Percentiles rank a stretch among this genome's conserved stretches.
phyloP scores from a whole-genome alignment of 83 land plant genomes.

The Diphasiastrum complanatum region DNA sequence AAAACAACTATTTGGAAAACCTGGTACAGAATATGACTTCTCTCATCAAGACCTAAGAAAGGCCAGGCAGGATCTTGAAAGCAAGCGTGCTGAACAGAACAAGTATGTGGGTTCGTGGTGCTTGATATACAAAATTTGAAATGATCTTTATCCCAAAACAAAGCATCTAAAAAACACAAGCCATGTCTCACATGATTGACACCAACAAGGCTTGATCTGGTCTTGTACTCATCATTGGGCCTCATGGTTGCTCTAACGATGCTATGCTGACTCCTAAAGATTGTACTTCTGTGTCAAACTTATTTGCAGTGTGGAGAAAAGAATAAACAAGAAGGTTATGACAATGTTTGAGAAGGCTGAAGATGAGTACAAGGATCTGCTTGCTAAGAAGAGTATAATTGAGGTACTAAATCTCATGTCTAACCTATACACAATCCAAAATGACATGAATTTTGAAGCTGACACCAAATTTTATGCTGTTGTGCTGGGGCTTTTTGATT shows the following conservation, averaged over 20 bases:
- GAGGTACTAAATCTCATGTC: slow-evolving; percentile 41
- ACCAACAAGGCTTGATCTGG: too few relatives aligned
- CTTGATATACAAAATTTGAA: too few relatives aligned
- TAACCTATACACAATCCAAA: not conserved
- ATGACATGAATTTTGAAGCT: not conserved
- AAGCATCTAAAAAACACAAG: too few relatives aligned
- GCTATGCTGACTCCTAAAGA: too few relatives aligned
- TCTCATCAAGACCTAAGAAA: slow-evolving; percentile 52
- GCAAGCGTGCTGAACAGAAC: slow-evolving; percentile 28
- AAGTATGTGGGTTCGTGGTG: not conserved
- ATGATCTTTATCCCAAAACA: too few relatives aligned
- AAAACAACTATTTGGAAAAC: slow-evolving; percentile 85
- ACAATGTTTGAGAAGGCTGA: slow-evolving; percentile 99
- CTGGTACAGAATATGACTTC: slow-evolving; percentile 95
- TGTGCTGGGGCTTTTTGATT: not conserved
- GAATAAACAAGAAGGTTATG: slow-evolving; percentile 96
- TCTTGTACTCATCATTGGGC: too few relatives aligned
- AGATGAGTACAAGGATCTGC: slow-evolving; percentile 80
- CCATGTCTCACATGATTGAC: too few relatives aligned
- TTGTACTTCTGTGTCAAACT: too few relatives aligned
- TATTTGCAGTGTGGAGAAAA: slow-evolving; percentile 89
- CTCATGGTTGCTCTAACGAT: too few relatives aligned
- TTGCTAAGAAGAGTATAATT: slow-evolving; percentile 75
- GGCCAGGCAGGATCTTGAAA: slow-evolving; percentile 71
- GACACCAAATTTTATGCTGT: not conserved